phyloP scores from a whole-genome alignment of 495 filamentous ascomycete genomes.

The Clavariopsis aquatica region DNA sequence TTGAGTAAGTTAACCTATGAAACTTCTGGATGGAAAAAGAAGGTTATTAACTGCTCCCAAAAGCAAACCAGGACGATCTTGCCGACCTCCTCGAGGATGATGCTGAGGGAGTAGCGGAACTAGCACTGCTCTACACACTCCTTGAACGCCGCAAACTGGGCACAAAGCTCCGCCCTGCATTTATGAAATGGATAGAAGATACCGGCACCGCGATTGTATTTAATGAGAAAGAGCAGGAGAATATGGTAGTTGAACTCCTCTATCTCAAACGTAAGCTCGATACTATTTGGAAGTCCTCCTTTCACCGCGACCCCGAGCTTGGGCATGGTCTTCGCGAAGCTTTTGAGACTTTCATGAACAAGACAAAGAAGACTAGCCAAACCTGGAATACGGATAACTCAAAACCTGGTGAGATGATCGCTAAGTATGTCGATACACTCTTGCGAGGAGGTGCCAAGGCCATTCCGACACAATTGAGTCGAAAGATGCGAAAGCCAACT shows the following conservation, averaged over 20 bases:
- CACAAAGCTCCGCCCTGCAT: conserved; percentile 65
- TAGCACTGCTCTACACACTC: conserved; percentile 64
- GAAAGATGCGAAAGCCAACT: conserved; percentile 12
- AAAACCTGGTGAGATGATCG: conserved; percentile 97
- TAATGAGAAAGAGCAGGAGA: conserved; percentile 70
- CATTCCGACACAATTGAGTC: conserved; percentile 60
- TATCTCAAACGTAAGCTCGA: conserved; percentile 81
- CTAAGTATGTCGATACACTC: conserved; percentile 90
- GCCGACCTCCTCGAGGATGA: conserved; percentile 2
- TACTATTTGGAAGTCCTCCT: conserved; percentile 67
- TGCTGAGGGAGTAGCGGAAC: neutral
- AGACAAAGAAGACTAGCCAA: conserved; percentile 63
- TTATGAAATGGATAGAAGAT: conserved; percentile 73
- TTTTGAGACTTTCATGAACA: conserved; percentile 89
- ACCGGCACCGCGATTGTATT: conserved; percentile 78
- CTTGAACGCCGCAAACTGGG: conserved; percentile 66
- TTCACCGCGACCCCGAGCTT: conserved; percentile 71
- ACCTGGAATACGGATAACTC: conserved; percentile 78
- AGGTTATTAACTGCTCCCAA: conserved; percentile 37
- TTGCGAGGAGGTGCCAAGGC: conserved; percentile 84
- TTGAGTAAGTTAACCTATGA: conserved; percentile 50
- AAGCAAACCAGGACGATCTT: conserved; percentile 3
- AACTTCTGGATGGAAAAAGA: conserved; percentile 53
- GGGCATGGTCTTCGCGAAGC: conserved; percentile 76
- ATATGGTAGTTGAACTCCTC: conserved; percentile 86